phyloP scores from a whole-genome alignment of 345 rosid genomes.

The Eucalyptus decipiens region DNA sequence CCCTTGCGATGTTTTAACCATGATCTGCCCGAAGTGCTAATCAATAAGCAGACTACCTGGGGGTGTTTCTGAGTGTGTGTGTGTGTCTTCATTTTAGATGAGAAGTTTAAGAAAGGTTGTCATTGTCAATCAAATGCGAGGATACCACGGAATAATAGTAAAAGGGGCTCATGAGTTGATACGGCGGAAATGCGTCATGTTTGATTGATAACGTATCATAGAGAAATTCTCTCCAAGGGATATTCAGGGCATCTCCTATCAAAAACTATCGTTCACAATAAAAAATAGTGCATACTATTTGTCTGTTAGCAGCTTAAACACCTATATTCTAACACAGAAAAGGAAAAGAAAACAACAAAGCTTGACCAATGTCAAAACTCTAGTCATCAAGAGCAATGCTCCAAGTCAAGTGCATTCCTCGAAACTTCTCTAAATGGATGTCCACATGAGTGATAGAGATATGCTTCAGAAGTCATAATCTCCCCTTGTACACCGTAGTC shows the following conservation, averaged over 20 bases:
- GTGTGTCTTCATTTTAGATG: not conserved
- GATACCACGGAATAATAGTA: not conserved
- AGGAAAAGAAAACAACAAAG: not conserved
- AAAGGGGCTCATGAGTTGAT: not conserved
- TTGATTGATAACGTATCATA: rapidly evolving
- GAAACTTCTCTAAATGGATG: not conserved
- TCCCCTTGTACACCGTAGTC: not conserved
- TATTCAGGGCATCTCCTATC: not conserved
- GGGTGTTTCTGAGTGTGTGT: not conserved
- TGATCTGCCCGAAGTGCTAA: not conserved
- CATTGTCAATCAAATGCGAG: not conserved
- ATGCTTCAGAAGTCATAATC: not conserved
- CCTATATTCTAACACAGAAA: not conserved
- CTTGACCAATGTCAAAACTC: not conserved
- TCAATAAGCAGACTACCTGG: not conserved
- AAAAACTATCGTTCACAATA: not conserved
- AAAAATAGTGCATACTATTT: not conserved
- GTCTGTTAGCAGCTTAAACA: not conserved
- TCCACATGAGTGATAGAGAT: not conserved
- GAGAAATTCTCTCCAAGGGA: not conserved
- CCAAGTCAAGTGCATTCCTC: not conserved
- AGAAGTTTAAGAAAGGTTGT: not conserved
- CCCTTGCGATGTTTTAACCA: not conserved
- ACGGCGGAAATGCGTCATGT: not conserved
- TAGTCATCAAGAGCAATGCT: not conserved